Evolutionary conservation across 1,139 yeast species (phyloP).

Genomic region (Kluyveromyces sp.): DNA sequence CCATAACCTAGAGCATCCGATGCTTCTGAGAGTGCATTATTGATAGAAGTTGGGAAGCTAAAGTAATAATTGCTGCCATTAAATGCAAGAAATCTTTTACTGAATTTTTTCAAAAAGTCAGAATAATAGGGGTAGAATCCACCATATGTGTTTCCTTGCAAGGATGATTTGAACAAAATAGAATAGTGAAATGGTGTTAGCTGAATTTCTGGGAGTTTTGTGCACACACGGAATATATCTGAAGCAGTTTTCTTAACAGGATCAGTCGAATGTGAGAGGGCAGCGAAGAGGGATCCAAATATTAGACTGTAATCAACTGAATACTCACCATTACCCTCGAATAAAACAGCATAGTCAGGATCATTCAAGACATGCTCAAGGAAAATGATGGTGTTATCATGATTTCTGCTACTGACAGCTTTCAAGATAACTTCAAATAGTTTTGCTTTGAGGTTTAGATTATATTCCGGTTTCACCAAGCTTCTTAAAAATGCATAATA

Average conservation of each 20-base stretch:
- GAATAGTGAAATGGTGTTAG: slow-evolving; percentile 14
- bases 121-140: slow-evolving; percentile 12
- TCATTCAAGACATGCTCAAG: not conserved
- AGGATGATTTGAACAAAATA: slow-evolving; percentile 11
- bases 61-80: not conserved
- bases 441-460: not conserved
- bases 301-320: no score
- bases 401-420: not conserved
- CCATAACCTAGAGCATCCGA: not conserved
- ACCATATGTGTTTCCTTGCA: slow-evolving; percentile 7
- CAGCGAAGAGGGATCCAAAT: no score
- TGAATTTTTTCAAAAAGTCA: slow-evolving; percentile 9
- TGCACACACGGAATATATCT: no score
- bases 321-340: no score
- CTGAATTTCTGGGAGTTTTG: not conserved
- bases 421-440: not conserved
- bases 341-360: not conserved
- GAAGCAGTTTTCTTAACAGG: no score
- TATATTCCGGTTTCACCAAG: not conserved
- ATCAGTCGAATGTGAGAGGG: no score
- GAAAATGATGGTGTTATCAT: not conserved
- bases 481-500: not conserved
- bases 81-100: slow-evolving; percentile 6
- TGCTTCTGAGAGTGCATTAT: not conserved
- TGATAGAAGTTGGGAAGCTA: not conserved